Conservation (phyloP, 2,329 filamentous ascomycete genomes). For the Phaeophleospora eucalypticola region DNA sequence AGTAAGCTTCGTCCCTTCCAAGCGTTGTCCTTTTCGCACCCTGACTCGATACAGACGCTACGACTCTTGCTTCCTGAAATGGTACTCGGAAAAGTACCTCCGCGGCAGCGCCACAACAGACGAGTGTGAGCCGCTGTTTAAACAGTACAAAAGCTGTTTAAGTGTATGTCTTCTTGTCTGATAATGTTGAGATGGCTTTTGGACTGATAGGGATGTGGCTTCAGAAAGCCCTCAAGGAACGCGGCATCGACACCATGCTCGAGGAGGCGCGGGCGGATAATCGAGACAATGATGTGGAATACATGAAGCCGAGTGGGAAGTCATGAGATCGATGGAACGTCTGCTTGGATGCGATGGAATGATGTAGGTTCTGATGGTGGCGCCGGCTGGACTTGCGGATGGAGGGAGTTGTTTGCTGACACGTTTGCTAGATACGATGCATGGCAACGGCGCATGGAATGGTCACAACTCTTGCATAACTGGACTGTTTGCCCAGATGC, state of each 20-base stretch:
- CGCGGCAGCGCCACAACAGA: constrained; percentile 76
- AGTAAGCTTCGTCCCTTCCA: constrained; percentile 55
- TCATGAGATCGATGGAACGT: background rate
- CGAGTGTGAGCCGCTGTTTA: constrained; percentile 82
- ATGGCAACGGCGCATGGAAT: constrained; percentile 7
- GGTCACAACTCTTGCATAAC: background rate
- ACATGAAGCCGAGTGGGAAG: constrained; percentile 49
- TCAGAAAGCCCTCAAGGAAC: constrained; percentile 78
- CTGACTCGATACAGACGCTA: constrained; percentile 62
- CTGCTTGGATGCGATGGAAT: background rate
- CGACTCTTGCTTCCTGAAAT: constrained; percentile 96
- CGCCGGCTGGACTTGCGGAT: background rate
- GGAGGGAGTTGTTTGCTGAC: background rate
- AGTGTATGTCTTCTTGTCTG: constrained; percentile 54
- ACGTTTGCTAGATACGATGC: background rate
- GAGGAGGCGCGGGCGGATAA: constrained; percentile 87
- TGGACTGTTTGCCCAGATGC: background rate
- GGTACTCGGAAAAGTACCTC: constrained; percentile 98
- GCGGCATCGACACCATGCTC: constrained; percentile 88
- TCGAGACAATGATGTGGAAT: constrained; percentile 75
- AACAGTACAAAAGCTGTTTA: constrained; percentile 82
- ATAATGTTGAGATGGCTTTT: too few relatives aligned
- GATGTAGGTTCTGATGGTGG: background rate
- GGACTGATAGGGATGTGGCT: too few relatives aligned
- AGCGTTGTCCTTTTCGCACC: background rate